Conservation (phyloP, 176 grass and related monocot species). For the Poa pratensis region DNA sequence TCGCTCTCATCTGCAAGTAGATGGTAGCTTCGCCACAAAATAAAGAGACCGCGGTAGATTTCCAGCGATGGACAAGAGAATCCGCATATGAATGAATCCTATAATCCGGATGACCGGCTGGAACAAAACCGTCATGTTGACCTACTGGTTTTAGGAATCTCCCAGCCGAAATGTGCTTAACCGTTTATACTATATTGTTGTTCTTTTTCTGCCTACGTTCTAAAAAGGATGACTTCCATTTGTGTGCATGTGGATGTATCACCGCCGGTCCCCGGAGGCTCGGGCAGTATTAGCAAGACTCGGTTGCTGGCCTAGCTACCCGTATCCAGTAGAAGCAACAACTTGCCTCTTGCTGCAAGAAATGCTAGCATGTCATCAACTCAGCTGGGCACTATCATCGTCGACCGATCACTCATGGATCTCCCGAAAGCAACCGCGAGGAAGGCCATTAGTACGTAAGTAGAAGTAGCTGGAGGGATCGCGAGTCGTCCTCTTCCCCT, state of each 20-base stretch:
- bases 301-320: not conserved
- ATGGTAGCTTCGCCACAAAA: no score
- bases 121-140: not conserved
- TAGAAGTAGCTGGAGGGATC: not conserved
- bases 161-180: not conserved
- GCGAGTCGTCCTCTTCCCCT: no score
- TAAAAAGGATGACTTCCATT: no score
- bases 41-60: no score
- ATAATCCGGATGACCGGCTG: no score
- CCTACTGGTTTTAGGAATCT: not conserved
- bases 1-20: not conserved
- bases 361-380: not conserved
- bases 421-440: constrained; percentile 12
- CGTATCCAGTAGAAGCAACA: constrained; percentile 27
- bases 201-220: no score
- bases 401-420: not conserved
- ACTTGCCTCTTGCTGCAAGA: constrained; percentile 29
- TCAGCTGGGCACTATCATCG: not conserved
- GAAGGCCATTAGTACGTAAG: constrained; percentile 29
- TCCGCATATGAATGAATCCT: no score
- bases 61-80: no score
- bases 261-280: constrained; percentile 30
- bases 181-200: no score
- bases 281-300: not conserved
- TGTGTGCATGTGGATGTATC: no score